Evolutionary conservation across 1,284 basidiomycete genomes (phyloP), one percentile per base, ranked within the genome.

Genomic region (Apiotrichum gamsii): DNA sequence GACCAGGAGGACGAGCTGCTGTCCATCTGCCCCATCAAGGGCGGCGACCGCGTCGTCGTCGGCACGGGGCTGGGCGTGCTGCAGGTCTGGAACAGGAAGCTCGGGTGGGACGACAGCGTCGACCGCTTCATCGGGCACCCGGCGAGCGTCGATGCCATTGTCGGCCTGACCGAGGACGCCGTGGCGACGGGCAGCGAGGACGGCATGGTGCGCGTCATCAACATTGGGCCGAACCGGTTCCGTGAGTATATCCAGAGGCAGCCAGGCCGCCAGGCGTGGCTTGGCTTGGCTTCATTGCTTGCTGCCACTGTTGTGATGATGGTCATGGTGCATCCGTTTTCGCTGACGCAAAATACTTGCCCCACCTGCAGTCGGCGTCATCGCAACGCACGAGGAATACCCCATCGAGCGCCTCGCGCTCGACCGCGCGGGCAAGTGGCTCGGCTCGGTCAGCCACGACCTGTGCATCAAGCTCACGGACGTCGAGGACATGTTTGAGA

Each of bases 1-100:
- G 89, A 96, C 73, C 93, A 97, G 69, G 93, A 96, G 66, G 93
- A 97, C 67, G 93, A 96, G 65, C 74, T 96, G 21, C 76, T 96
- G 6, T 89, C 86, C 4, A 81, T 93, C 43, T 81, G 85, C 14
- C 70, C 86, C 5, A 87, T 96, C 64, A 89, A 87, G 75, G 80
- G 82, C 82, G 83, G 78, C 3, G 76, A 81, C 24, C 95, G 95
- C 70, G 76, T 85, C 13, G 82, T 91, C 4, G 85, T 95, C 2
- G 93, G 93, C 8, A 91, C 90, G 0, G 90, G 94, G 56, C 71
- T 89, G 16, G 93, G 93, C 39, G 84, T 93, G n/a, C 74, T 97
- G 4, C 88, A 86, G 4, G 80, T 96, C 43, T 96, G 93, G 77
- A 88, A 91, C 62, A 80, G 87, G 15, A 82, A 77, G 35, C 83